Evolutionary conservation across 345 rosid species (phyloP), one percentile per base, ranked within the genome.

Genomic region (Gossypium turneri): DNA sequence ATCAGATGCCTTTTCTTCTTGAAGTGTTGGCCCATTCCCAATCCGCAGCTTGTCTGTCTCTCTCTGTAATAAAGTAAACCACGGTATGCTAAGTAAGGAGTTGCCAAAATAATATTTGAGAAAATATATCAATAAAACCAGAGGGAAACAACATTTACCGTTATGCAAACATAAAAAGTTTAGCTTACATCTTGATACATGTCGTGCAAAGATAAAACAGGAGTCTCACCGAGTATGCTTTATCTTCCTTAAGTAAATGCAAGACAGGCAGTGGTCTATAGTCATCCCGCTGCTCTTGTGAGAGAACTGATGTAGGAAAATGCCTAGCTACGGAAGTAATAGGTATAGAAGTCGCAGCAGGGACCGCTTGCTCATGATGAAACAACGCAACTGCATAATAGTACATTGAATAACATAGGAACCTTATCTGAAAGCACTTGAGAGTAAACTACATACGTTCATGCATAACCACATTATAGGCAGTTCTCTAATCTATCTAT

Each of bases 241-340:
- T 79, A 58, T 90, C 94, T 73, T 89, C 94, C 85, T 85, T 85
- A 12, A 67, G 62, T 12, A 79, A 55, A 66, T 84, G 88, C 19
- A 81, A 79, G 12, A 69, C 60, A 17, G 60, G 73, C 25, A 76
- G 80, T 75, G 90, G 76, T 73, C 80, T 82, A 51, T 81, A 77
- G 64, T 88, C 96, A 57, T 90, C 91, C 1, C 86, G 86, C 80
- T 87, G 94, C 86, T 92, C 70, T 44, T 43, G 52, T 2, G 82
- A 85, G 68, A 85, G 89, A 72, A 88, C 90, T 19, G 95, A 90
- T 7, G 89, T 76, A 58, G 97, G 92, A 59, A 92, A 85, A 79
- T 84, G 88, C 55, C 85, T 88, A 80, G 89, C 81, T 34, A 80
- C 70, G n/a, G 91, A 84, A 53, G 82, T 79, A 53, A 80, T 77